These are phyloP conservation scores for Geosmithia putterillii DNA, from an alignment of 2,329 filamentous ascomycete species.

Conservation along the genomic window DNA sequence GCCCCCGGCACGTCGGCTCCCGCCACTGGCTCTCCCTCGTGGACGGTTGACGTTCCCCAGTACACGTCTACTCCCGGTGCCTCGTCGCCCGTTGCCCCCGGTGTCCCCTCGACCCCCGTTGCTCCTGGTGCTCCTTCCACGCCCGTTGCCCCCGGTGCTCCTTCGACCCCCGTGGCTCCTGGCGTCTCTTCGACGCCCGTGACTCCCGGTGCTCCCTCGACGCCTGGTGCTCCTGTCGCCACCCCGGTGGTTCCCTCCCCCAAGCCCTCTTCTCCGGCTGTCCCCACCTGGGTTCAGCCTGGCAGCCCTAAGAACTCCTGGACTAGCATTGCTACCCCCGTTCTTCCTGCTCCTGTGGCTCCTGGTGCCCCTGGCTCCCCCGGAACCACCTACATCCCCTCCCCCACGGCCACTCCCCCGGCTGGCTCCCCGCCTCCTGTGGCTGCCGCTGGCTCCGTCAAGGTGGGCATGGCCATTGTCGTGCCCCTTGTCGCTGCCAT, in stretches of 20 bases:
- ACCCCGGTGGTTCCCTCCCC: neutral
- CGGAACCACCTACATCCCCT: slow-evolving; percentile 1
- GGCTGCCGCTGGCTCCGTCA: slow-evolving; percentile 5
- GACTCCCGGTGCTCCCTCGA: neutral
- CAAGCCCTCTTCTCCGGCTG: neutral
- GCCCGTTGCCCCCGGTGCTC: neutral
- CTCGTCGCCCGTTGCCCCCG: neutral
- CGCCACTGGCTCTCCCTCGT: neutral
- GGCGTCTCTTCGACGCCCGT: too few relatives aligned
- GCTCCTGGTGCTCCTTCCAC: neutral
- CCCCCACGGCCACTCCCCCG: slow-evolving; percentile 1
- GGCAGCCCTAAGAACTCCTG: slow-evolving; percentile 1
- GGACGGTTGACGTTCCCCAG: neutral
- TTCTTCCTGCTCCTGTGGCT: neutral
- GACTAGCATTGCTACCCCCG: slow-evolving; percentile 2
- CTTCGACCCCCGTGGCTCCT: too few relatives aligned
- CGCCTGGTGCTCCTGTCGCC: neutral
- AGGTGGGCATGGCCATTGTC: slow-evolving; percentile 5
- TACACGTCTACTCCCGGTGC: neutral
- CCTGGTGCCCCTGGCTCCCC: neutral
- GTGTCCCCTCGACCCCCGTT: slow-evolving; percentile 1
- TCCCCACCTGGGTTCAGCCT: slow-evolving; percentile 1
- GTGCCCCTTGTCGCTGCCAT: slow-evolving; percentile 3
- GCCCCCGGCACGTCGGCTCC: neutral
- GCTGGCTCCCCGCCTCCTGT: slow-evolving; percentile 1